These are phyloP conservation scores for Fraxinus velutina DNA, from an alignment of 305 asterid species.

Conservation along the genomic window DNA sequence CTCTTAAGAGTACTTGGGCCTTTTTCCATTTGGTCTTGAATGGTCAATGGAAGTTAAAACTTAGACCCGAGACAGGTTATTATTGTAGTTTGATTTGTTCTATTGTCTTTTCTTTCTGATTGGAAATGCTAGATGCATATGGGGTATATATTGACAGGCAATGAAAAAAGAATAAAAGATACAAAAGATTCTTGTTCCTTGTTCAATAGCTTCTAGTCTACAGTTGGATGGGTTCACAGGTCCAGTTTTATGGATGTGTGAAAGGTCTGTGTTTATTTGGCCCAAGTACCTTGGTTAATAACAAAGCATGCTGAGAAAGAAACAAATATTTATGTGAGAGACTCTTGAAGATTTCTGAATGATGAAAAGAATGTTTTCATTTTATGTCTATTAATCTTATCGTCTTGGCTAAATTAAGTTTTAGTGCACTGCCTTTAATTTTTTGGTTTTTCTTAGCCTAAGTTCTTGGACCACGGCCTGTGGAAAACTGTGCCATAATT, in stretches of 20 bases:
- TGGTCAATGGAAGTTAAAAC: not conserved
- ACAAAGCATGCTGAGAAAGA: not conserved
- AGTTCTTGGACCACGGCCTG: not conserved
- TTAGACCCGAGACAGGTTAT: not conserved
- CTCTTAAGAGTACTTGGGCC: not conserved
- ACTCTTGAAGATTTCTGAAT: not conserved
- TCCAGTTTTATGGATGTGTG: not conserved
- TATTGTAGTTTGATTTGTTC: not conserved
- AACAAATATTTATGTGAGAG: not conserved
- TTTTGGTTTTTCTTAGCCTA: not conserved
- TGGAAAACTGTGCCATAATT: not conserved
- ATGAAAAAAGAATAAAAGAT: not conserved
- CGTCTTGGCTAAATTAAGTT: not conserved
- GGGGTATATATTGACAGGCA: not conserved
- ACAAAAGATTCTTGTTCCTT: not conserved
- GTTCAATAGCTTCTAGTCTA: not conserved
- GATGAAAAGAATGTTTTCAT: not conserved
- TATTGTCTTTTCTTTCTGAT: not conserved
- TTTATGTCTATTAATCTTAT: not conserved
- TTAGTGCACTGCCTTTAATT: not conserved
- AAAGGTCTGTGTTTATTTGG: not conserved
- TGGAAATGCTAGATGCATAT: not conserved
- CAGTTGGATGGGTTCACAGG: not conserved
- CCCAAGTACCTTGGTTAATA: slow-evolving; percentile 1
- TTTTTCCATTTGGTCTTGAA: not conserved